Evolutionary conservation across 345 rosid genomes (phyloP).

Genomic region (Xanthoceras sorbifolium): DNA sequence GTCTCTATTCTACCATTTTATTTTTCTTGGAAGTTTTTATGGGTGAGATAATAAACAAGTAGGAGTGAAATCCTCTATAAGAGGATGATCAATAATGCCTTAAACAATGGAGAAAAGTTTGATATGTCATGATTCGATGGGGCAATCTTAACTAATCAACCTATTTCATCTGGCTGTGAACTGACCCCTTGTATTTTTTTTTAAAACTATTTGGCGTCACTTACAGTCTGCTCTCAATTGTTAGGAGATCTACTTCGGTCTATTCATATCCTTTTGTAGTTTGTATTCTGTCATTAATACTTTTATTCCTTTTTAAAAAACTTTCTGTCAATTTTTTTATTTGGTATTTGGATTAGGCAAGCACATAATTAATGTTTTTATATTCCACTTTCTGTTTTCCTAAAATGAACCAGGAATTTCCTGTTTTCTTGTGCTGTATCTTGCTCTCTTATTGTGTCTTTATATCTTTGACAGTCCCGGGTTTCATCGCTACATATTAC

Average conservation of each 20-base stretch:
- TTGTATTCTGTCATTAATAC: neutral
- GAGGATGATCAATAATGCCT: neutral
- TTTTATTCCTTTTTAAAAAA: neutral
- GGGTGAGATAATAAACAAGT: neutral
- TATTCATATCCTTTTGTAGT: neutral
- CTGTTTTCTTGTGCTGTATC: conserved; percentile 13
- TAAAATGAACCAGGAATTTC: neutral
- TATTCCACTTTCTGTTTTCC: conserved; percentile 8
- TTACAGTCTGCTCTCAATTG: neutral
- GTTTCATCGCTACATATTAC: conserved; percentile 89
- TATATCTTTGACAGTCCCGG: conserved; percentile 50
- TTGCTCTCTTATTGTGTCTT: conserved; percentile 12
- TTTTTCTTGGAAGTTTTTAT: neutral
- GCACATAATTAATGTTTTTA: neutral
- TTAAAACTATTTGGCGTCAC: neutral
- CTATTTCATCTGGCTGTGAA: neutral
- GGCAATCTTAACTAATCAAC: neutral
- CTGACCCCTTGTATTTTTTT: neutral
- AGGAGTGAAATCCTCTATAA: neutral
- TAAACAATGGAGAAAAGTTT: neutral
- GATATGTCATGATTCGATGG: neutral
- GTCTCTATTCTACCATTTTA: neutral
- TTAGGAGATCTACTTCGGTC: neutral
- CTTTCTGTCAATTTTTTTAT: neutral
- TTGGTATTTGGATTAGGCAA: neutral